Percentiles rank a stretch among this genome's conserved stretches.
These are phyloP conservation scores for Termitomyces sp. DNA, from an alignment of 768 basidiomycete genomes.

Conservation along the genomic window DNA sequence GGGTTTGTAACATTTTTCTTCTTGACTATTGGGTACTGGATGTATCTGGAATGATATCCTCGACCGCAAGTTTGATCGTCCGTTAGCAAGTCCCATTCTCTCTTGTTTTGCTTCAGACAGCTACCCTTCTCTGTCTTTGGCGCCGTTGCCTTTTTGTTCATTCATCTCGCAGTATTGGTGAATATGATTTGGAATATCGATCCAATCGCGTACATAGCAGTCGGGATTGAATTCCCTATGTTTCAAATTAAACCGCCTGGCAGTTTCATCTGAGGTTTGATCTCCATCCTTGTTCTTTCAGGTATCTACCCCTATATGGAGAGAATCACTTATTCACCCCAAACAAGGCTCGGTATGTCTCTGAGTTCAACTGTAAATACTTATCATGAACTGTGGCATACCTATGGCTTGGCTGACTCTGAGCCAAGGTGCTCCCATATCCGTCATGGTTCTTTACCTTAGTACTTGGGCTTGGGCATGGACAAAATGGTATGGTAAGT, in stretches of 20 bases:
- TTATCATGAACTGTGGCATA: conserved; percentile 31
- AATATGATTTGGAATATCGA: conserved; percentile 16
- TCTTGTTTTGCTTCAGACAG: neutral
- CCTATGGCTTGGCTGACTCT: conserved; percentile 27
- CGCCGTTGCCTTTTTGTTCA: conserved; percentile 22
- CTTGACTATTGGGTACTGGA: conserved; percentile 9
- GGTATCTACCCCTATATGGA: conserved; percentile 36
- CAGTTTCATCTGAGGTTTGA: conserved; percentile 11
- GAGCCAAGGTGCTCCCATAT: conserved; percentile 9
- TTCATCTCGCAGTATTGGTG: conserved; percentile 14
- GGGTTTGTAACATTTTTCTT: neutral
- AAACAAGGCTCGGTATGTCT: conserved; percentile 33
- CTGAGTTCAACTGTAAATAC: conserved; percentile 6
- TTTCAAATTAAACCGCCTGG: neutral
- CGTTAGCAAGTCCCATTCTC: conserved; percentile 25
- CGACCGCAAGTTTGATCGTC: conserved; percentile 26
- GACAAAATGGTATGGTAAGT: conserved; percentile 19
- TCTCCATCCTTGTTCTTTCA: conserved; percentile 17
- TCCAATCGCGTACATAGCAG: conserved; percentile 10
- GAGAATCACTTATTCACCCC: conserved; percentile 38
- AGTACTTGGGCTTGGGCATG: conserved; percentile 19
- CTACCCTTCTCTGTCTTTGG: conserved; percentile 22
- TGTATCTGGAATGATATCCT: conserved; percentile 24
- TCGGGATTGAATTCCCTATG: neutral
- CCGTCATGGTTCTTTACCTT: conserved; percentile 11